phyloP scores from a whole-genome alignment of 225 moss, liverwort and hornwort genomes.

The Thuidium tamariscinum region DNA sequence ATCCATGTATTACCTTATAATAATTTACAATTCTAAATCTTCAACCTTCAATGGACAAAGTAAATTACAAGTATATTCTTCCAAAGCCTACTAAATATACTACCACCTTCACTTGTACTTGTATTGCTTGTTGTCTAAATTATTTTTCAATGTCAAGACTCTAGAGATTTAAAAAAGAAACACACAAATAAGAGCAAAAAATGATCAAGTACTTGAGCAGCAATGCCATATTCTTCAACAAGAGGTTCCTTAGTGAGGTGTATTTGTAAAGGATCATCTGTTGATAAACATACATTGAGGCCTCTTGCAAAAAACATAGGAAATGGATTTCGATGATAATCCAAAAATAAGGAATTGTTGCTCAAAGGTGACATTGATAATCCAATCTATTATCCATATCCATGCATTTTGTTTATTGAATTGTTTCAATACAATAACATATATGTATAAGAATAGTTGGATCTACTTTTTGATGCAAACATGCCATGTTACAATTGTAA shows the following conservation, averaged over 20 bases:
- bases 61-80: neutral
- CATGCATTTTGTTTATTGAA: neutral
- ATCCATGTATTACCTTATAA: too few species aligned
- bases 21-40: neutral
- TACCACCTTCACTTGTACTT: neutral
- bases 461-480: neutral
- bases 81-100: neutral
- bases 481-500: accelerated
- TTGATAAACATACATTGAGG: slow-evolving; percentile 87
- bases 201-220: slow-evolving; percentile 51
- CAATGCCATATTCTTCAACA: slow-evolving; percentile 96
- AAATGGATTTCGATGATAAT: slow-evolving; percentile 93
- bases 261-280: slow-evolving; percentile 94
- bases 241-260: slow-evolving; percentile 94
- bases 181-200: neutral
- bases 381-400: slow-evolving; percentile 41
- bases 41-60: neutral
- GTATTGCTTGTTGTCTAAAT: neutral
- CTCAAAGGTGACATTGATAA: slow-evolving; percentile 96
- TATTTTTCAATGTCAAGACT: neutral
- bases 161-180: neutral
- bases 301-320: slow-evolving; percentile 98
- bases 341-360: slow-evolving; percentile 92
- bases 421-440: neutral
- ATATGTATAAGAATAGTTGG: neutral